Evolutionary conservation across 768 basidiomycete genomes (phyloP).

Genomic region (Coprinellus micaceus): DNA sequence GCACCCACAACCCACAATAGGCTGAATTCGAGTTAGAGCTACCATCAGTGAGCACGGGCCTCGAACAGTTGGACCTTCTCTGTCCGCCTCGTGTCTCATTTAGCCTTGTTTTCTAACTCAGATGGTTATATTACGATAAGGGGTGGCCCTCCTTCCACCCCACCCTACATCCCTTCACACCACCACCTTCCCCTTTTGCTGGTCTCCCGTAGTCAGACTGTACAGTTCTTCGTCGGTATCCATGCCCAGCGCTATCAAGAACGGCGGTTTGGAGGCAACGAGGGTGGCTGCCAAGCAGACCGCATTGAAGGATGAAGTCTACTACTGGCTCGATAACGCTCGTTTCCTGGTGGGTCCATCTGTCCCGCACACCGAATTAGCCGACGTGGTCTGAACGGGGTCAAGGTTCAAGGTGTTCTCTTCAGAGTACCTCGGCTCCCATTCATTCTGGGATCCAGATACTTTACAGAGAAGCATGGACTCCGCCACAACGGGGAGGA

Average conservation of each 20-base stretch:
- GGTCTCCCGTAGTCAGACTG: too few species aligned
- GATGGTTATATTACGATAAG: too few species aligned
- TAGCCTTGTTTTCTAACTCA: too few species aligned
- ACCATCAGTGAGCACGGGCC: too few species aligned
- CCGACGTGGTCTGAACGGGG: background rate
- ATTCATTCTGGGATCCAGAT: background rate
- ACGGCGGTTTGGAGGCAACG: background rate
- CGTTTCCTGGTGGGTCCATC: background rate
- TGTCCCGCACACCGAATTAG: background rate
- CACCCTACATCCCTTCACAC: too few species aligned
- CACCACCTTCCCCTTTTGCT: too few species aligned
- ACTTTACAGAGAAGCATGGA: background rate
- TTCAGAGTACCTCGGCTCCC: background rate
- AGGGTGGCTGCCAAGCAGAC: slow-evolving; percentile 22
- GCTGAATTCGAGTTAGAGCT: too few species aligned
- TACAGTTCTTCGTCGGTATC: too few species aligned
- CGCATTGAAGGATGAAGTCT: background rate
- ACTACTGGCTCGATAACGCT: background rate
- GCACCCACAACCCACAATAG: too few species aligned
- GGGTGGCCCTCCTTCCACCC: too few species aligned
- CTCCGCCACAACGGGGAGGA: background rate
- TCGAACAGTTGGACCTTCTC: too few species aligned
- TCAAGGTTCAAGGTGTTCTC: background rate
- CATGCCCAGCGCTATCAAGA: background rate
- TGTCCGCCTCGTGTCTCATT: too few species aligned